A percentile compares a stretch with the other conserved stretches of the same genome.
Conservation (phyloP, 257 asterid genomes). For the Verbascum thapsus region DNA sequence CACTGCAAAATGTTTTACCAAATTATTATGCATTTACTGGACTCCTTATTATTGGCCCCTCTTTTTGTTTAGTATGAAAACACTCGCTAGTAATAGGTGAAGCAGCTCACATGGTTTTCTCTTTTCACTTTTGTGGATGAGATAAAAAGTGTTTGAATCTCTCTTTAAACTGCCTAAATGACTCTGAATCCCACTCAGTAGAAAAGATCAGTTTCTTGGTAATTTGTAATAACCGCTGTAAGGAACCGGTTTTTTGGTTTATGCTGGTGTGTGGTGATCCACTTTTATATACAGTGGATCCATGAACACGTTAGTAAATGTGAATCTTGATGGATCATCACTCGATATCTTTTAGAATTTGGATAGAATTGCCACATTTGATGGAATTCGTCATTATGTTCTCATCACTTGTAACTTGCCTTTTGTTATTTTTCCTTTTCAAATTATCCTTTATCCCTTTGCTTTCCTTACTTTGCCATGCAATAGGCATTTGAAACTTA, state of each 20-base stretch:
- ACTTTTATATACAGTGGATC: conserved; percentile 1
- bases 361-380: neutral
- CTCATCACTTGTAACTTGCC: conserved; percentile 15
- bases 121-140: conserved; percentile 1
- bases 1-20: neutral
- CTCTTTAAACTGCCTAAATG: neutral
- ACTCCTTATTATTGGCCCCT: conserved; percentile 10
- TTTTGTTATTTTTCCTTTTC: neutral
- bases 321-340: neutral
- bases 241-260: conserved; percentile 11
- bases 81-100: neutral
- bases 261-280: neutral
- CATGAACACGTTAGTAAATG: neutral
- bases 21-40: conserved; percentile 7
- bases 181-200: conserved; percentile 10
- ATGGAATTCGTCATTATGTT: conserved; percentile 11
- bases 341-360: neutral
- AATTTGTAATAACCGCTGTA: neutral
- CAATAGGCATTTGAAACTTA: too few relatives aligned
- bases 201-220: neutral
- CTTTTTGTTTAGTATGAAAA: conserved; percentile 22
- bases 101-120: neutral
- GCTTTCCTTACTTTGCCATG: too few relatives aligned
- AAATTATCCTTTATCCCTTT: too few relatives aligned
- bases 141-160: neutral